phyloP scores from a whole-genome alignment of 2,329 filamentous ascomycete genomes.

The Knoxdaviesia proteae region DNA sequence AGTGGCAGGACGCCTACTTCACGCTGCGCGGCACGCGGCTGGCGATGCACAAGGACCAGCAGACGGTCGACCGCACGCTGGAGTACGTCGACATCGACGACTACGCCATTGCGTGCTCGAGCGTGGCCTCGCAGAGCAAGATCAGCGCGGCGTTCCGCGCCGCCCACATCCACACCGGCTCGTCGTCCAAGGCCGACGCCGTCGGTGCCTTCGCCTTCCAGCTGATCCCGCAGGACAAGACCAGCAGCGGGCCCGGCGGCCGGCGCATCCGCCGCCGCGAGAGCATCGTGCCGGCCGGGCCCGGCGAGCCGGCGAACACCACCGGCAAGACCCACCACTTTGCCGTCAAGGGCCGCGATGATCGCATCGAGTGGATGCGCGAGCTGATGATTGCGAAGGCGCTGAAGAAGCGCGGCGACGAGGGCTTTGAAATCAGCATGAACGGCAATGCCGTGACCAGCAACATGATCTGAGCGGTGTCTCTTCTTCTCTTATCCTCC shows the following conservation, averaged over 20 bases:
- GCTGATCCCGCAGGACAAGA: conserved; percentile 48
- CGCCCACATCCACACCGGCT: conserved; percentile 38
- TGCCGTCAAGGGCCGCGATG: conserved; percentile 66
- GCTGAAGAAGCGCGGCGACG: conserved; percentile 53
- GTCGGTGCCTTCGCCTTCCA: conserved; percentile 65
- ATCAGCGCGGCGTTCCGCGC: conserved; percentile 74
- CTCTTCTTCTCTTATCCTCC: conserved; percentile 4
- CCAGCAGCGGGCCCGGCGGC: conserved; percentile 8
- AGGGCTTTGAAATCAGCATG: conserved; percentile 64
- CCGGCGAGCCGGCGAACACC: conserved; percentile 30
- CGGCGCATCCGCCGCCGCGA: conserved; percentile 30
- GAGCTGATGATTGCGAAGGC: conserved; percentile 85
- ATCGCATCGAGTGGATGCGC: conserved; percentile 93
- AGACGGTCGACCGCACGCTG: conserved; percentile 33
- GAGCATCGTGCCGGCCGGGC: conserved; percentile 19
- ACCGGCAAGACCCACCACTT: conserved; percentile 83
- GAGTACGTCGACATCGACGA: conserved; percentile 76
- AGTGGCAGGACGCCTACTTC: conserved; percentile 87
- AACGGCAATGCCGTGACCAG: conserved; percentile 29
- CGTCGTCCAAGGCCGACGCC: conserved; percentile 29
- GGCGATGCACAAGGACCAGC: conserved; percentile 51
- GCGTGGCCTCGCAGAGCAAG: conserved; percentile 54
- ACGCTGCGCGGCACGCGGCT: conserved; percentile 58
- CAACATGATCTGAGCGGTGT: conserved; percentile 38
- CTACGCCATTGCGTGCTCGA: conserved; percentile 72